Evolutionary conservation across 2,329 filamentous ascomycete genomes (phyloP), one percentile per base, ranked within the genome.

Genomic region (Blastomyces gilchristii): DNA sequence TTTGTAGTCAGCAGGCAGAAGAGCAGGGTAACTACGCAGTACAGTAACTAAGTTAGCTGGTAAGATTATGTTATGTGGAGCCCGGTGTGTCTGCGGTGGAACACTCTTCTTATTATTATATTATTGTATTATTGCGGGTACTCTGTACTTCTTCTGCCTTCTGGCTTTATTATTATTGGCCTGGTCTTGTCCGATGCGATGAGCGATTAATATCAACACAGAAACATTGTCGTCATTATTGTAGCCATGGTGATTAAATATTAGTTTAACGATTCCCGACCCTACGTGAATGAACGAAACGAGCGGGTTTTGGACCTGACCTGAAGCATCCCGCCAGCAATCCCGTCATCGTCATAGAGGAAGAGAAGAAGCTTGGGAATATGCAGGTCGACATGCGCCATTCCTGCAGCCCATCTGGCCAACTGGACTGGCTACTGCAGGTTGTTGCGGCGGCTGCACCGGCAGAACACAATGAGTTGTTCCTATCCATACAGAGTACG

Each of bases 1-100:
- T 67, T 60, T 65, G 63, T 65, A 63, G 39, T 62, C 28, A 50
- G 45, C 39, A 25, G 52, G 52, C 28, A n/a, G 31, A 25, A 53
- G 5, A 6, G 25, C 16, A 31, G n/a, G n/a, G n/a, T 22, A 22
- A 22, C n/a, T 22, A 22, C n/a, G n/a, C n/a, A 22, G n/a, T 22
- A 22, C n/a, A 22, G n/a, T 22, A 22, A 22, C n/a, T 22, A 22
- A 22, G n/a, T 22, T 22, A 22, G n/a, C n/a, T 22, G n/a, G n/a
- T 22, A 22, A 22, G n/a, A 22, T 22, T 22, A 22, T 22, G n/a
- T 22, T 22, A 22, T 22, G 50, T 11, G 49, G 11, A 28, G 14
- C 8, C 41, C 14, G 39, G 43, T 47, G 22, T 45, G 56, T 58
- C 22, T 39, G 56, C 56, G 14, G 18, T 22, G 31, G 34, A 25